phyloP scores from a whole-genome alignment of 2,329 filamentous ascomycete genomes.

The Arthrocladium fulminans region DNA sequence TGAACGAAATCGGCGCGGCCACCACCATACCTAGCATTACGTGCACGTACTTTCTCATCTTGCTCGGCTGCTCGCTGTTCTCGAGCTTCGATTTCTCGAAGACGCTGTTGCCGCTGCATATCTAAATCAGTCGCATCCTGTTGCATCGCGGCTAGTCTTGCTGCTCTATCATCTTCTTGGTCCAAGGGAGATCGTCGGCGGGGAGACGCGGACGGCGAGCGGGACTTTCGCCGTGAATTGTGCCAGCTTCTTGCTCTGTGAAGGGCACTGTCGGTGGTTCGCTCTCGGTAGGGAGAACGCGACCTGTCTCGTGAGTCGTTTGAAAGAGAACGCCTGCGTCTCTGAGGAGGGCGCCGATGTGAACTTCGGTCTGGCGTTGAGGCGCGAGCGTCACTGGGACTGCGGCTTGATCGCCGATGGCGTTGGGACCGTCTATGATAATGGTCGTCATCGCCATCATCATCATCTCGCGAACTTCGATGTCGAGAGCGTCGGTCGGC shows the following conservation, averaged over 20 bases:
- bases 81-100: slow-evolving; percentile 56
- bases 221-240: background rate
- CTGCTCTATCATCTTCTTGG: slow-evolving; percentile 31
- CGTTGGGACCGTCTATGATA: slow-evolving; percentile 21
- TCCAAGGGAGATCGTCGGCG: slow-evolving; percentile 10
- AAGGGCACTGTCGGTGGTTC: background rate
- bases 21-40: slow-evolving; percentile 49
- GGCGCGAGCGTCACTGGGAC: slow-evolving; percentile 29
- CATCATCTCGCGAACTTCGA: slow-evolving; percentile 4
- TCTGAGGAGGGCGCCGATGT: slow-evolving; percentile 10
- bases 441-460: too few species aligned
- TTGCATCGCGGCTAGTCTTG: slow-evolving; percentile 65
- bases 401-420: slow-evolving; percentile 35
- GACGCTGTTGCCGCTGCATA: slow-evolving; percentile 56
- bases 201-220: slow-evolving; percentile 7
- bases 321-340: slow-evolving; percentile 12
- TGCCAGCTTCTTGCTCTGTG: slow-evolving; percentile 9
- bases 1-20: slow-evolving; percentile 58
- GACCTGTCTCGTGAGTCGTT: slow-evolving; percentile 8
- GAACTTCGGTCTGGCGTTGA: slow-evolving; percentile 21
- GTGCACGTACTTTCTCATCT: slow-evolving; percentile 55
- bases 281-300: slow-evolving; percentile 11
- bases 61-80: slow-evolving; percentile 57
- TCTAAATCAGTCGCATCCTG: slow-evolving; percentile 61
- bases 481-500: slow-evolving; percentile 14